phyloP scores from a whole-genome alignment of 2,329 filamentous ascomycete genomes.

The Aspergillus brunneoviolaceus region DNA sequence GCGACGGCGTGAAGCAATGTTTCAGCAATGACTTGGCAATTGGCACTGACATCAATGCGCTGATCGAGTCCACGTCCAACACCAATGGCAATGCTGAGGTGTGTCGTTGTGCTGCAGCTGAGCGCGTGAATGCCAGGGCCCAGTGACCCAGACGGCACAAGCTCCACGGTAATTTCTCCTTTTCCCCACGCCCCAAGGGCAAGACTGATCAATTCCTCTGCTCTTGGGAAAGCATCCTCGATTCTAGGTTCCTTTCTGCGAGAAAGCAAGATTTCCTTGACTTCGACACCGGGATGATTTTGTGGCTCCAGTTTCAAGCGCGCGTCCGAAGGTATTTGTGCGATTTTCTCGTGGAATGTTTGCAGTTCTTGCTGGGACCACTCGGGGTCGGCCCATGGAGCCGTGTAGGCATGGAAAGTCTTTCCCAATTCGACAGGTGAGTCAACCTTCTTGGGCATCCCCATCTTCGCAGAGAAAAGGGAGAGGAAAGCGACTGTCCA shows the following conservation, averaged over 20 bases:
- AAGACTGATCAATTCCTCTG: slow-evolving; percentile 33
- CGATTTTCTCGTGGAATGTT: slow-evolving; percentile 46
- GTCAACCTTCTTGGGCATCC: slow-evolving; percentile 44
- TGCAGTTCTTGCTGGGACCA: slow-evolving; percentile 54
- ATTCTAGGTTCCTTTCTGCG: slow-evolving; percentile 37
- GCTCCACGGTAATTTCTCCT: slow-evolving; percentile 33
- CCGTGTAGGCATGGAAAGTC: slow-evolving; percentile 47
- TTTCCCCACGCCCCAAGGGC: slow-evolving; percentile 36
- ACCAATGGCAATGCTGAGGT: slow-evolving; percentile 33
- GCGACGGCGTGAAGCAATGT: slow-evolving; percentile 39
- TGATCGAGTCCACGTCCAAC: slow-evolving; percentile 31
- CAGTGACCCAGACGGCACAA: slow-evolving; percentile 34
- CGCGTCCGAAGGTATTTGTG: slow-evolving; percentile 42
- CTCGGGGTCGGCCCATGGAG: slow-evolving; percentile 44
- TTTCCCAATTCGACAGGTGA: slow-evolving; percentile 34
- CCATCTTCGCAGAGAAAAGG: slow-evolving; percentile 50
- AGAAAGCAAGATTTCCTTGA: slow-evolving; percentile 43
- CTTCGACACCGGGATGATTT: slow-evolving; percentile 46
- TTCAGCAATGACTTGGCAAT: slow-evolving; percentile 42
- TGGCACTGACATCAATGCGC: slow-evolving; percentile 34
- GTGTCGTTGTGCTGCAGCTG: slow-evolving; percentile 29
- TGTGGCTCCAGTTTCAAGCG: slow-evolving; percentile 43
- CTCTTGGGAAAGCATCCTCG: slow-evolving; percentile 48
- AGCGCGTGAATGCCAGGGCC: slow-evolving; percentile 38
- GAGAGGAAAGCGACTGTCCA: slow-evolving; percentile 55